These are phyloP conservation scores for Yamadazyma laniorum DNA, from an alignment of 805 yeast species.

Conservation along the genomic window DNA sequence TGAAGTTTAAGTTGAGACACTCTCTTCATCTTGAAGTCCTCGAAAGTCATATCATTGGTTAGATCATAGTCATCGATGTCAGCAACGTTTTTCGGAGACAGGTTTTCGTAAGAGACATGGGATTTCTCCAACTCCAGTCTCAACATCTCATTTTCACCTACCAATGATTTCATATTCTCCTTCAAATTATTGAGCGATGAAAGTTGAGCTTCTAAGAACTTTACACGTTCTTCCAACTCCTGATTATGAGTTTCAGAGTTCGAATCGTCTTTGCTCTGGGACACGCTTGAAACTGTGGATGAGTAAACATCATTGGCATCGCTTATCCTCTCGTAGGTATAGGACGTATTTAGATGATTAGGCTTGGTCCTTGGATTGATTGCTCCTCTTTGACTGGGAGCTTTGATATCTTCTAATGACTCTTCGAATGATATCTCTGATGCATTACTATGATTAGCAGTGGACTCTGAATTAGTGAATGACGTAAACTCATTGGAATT, in stretches of 20 bases:
- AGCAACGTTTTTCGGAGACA: conserved; percentile 2
- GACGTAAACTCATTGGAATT: conserved; percentile 16
- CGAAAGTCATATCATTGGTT: conserved; percentile 17
- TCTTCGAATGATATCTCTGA: background rate
- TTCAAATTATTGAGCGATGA: conserved; percentile 4
- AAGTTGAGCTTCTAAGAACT: conserved; percentile 11
- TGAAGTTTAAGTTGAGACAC: conserved; percentile 35
- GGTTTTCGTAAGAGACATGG: conserved; percentile 3
- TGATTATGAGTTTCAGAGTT: conserved; percentile 1
- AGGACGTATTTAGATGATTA: conserved; percentile 19
- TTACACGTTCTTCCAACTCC: conserved; percentile 11
- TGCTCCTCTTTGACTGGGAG: background rate
- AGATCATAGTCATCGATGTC: conserved; percentile 23
- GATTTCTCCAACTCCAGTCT: conserved; percentile 9
- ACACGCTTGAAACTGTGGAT: conserved; percentile 1
- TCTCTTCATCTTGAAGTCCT: conserved; percentile 33
- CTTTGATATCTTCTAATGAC: background rate
- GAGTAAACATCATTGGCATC: conserved; percentile 5
- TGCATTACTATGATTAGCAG: background rate
- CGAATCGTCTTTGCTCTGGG: conserved; percentile 1
- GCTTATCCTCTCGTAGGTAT: conserved; percentile 31
- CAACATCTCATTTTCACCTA: conserved; percentile 13
- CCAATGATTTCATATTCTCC: conserved; percentile 17
- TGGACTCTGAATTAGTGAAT: conserved; percentile 5
- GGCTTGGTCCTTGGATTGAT: no score